These are phyloP conservation scores for Scenedesmus sp. DNA, from an alignment of 163 green algal genomes.

Conservation along the genomic window DNA sequence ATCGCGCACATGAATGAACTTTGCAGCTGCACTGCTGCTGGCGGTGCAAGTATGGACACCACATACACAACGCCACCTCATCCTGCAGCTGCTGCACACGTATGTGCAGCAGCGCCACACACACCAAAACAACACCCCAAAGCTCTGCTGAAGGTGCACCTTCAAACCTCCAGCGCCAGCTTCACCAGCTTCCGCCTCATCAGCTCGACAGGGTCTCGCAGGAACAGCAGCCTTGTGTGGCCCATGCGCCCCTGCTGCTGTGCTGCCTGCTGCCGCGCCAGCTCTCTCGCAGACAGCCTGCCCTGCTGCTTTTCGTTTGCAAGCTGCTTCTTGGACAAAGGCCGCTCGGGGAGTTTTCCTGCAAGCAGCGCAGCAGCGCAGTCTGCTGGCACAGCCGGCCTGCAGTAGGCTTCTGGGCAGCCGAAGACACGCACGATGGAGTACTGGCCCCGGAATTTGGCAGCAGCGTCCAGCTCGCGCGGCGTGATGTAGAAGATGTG, in stretches of 20 bases:
- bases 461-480: constrained; percentile 9
- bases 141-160: not conserved
- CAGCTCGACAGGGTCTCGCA: constrained; percentile 22
- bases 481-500: constrained; percentile 18
- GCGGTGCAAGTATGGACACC: too few relatives aligned
- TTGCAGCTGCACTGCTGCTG: too few relatives aligned
- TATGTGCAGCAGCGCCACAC: not conserved
- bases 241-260: not conserved
- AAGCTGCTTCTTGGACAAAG: not conserved
- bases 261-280: not conserved
- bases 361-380: not conserved
- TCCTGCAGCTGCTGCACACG: too few relatives aligned
- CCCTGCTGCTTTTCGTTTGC: too few relatives aligned
- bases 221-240: constrained; percentile 9
- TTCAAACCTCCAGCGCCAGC: constrained; percentile 1
- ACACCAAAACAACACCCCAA: not conserved
- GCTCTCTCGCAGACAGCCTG: not conserved
- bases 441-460: not conserved
- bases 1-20: too few relatives aligned
- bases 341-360: not conserved
- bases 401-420: not conserved
- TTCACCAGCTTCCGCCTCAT: constrained; percentile 15
- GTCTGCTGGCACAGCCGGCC: not conserved
- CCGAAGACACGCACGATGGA: constrained; percentile 24
- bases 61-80: too few relatives aligned